Evolutionary conservation across 495 filamentous ascomycete species (phyloP), one percentile per base, ranked within the genome.

Genomic region (Aspergillus indologenus): DNA sequence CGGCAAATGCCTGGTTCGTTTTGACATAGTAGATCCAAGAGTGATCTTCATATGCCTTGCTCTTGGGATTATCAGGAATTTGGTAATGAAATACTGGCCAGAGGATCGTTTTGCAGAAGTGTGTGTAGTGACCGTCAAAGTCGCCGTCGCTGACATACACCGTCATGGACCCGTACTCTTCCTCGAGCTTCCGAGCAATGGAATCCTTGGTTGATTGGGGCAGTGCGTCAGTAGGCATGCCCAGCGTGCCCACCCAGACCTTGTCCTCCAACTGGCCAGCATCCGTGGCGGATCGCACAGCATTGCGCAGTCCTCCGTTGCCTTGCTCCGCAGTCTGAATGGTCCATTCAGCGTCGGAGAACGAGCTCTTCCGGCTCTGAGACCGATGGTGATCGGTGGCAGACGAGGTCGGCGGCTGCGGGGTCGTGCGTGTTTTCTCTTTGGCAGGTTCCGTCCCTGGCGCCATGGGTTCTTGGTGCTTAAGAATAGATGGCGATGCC

Each of bases 11-110:
- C 70, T 92, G 87, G 74, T 96, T 96, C 64, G 96, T 77, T 44
- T 88, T 90, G 57, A 90, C 88, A 67, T 96, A 97, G 72, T 90
- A 96, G 64, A 90, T 83, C 91, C 91, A 97, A 1, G 91, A 96
- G 65, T 97, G 92, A 67, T 97, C 92, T 68, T 92, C 87, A 67
- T 96, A 97, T 0, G 92, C 92, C 76, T 96, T 96, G 84, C 90
- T 96, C 79, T 96, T 96, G 12, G 92, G 92, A 68, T 94, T 92
- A 70, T 96, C 92, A 2, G 92, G 92, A 60, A 96, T 94, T 71
- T 95, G 91, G 70, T 97, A 96, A 71, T 97, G 91, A 71, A 96
- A 95, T 40, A 96, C 91, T 7, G 89, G 90, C 89, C 89, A 92
- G 20, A 93, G 81, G 49, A 92, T 90, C 68, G 90, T 85, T 68